A percentile compares a stretch with the other conserved stretches of the same genome.
Evolutionary conservation across 768 basidiomycete genomes (phyloP).

Genomic region (Tubosaeta sp.): DNA sequence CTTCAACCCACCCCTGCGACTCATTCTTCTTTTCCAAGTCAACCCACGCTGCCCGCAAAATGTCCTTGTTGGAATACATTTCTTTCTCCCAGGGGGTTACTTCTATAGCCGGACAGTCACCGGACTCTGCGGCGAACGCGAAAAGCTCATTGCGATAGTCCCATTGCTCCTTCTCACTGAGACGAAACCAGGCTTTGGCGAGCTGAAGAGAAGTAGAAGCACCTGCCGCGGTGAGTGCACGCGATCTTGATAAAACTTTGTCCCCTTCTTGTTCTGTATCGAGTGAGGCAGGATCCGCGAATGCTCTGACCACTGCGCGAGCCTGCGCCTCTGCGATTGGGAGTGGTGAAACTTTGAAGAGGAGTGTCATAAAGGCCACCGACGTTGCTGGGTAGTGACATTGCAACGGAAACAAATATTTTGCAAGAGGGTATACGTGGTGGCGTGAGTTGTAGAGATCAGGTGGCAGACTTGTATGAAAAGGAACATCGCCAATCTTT

Average conservation of each 20-base stretch:
- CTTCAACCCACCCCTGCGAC: conserved; percentile 56
- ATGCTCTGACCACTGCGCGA: conserved; percentile 52
- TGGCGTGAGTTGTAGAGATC: conserved; percentile 61
- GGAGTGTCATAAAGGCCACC: conserved; percentile 65
- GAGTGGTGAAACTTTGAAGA: conserved; percentile 59
- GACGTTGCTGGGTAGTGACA: conserved; percentile 40
- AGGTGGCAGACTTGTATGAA: conserved; percentile 45
- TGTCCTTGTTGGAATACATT: conserved; percentile 43
- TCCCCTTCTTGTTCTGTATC: conserved; percentile 45
- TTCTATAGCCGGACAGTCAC: conserved; percentile 28
- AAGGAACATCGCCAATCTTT: conserved; percentile 38
- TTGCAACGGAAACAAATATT: conserved; percentile 64
- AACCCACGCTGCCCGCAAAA: conserved; percentile 55
- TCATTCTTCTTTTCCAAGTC: conserved; percentile 53
- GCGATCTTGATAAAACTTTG: conserved; percentile 48
- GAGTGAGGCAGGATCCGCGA: conserved; percentile 47
- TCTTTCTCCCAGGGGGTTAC: conserved; percentile 58
- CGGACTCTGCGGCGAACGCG: conserved; percentile 39
- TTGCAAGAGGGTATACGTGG: conserved; percentile 67
- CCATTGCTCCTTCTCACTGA: conserved; percentile 54
- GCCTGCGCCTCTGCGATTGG: conserved; percentile 80
- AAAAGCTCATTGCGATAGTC: conserved; percentile 61
- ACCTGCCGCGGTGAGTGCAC: conserved; percentile 33
- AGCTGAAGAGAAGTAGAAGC: conserved; percentile 38
- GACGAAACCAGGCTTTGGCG: conserved; percentile 53